Conservation (phyloP, 345 rosid species). For the Schrenkiella parvula region DNA sequence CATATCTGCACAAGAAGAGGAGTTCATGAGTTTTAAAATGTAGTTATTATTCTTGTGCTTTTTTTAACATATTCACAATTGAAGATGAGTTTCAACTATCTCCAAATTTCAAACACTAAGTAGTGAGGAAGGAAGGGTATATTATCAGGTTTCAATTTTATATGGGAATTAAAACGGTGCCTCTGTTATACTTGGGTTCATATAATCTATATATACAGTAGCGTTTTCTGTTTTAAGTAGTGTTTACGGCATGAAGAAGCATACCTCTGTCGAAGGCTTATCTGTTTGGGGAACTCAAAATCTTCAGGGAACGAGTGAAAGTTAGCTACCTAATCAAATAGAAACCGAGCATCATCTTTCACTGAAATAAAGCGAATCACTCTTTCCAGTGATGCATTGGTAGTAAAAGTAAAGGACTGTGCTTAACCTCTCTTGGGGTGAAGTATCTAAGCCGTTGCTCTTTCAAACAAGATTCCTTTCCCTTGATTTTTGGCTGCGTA, state of each 20-base stretch:
- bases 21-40: not conserved
- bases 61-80: not conserved
- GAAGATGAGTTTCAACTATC: not conserved
- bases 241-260: not conserved
- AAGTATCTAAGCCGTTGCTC: slow-evolving; percentile 83
- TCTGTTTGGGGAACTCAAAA: slow-evolving; percentile 64
- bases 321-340: slow-evolving; percentile 66
- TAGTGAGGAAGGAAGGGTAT: too few relatives aligned
- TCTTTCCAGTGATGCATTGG: not conserved
- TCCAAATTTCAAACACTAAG: not conserved
- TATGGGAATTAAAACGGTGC: not conserved
- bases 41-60: not conserved
- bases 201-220: not conserved
- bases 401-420: not conserved
- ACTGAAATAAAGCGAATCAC: not conserved
- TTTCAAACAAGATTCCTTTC: slow-evolving; percentile 54
- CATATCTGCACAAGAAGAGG: slow-evolving; percentile 54
- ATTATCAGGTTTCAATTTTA: not conserved
- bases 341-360: not conserved
- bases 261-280: slow-evolving; percentile 80
- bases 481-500: slow-evolving; percentile 58
- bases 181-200: not conserved
- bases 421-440: slow-evolving; percentile 79
- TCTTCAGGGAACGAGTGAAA: slow-evolving; percentile 85
- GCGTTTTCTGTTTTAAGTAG: not conserved